Evolutionary conservation across 1,284 basidiomycete genomes (phyloP).

Genomic region (Erythrobasidium hasegawianum): DNA sequence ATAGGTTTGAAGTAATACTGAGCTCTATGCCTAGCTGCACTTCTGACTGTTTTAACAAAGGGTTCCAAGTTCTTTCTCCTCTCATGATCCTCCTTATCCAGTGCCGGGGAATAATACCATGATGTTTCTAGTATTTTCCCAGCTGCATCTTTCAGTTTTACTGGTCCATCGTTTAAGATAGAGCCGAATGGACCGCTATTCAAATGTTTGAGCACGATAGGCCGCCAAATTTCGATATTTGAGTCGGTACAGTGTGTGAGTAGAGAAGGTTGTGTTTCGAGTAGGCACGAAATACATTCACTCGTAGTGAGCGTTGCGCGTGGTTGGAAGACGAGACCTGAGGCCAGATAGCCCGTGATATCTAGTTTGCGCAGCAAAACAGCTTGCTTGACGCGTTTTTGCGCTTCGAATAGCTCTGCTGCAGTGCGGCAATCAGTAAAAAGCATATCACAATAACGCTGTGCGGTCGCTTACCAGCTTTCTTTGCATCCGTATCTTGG

Average conservation of each 20-base stretch:
- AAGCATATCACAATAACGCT: too few relatives aligned
- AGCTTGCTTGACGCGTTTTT: slow-evolving; percentile 11
- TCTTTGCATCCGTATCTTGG: background rate
- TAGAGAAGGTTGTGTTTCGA: slow-evolving; percentile 26
- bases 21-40: slow-evolving; percentile 15
- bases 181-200: slow-evolving; percentile 34
- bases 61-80: slow-evolving; percentile 21
- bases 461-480: slow-evolving; percentile 1
- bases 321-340: slow-evolving; percentile 29
- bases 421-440: background rate
- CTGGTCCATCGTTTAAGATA: slow-evolving; percentile 20
- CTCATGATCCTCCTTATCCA: slow-evolving; percentile 19
- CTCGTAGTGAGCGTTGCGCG: slow-evolving; percentile 31
- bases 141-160: slow-evolving; percentile 30
- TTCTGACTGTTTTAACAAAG: slow-evolving; percentile 35
- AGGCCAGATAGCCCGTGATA: slow-evolving; percentile 23
- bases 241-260: slow-evolving; percentile 4
- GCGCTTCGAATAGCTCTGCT: slow-evolving; percentile 4
- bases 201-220: slow-evolving; percentile 14
- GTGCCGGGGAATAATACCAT: slow-evolving; percentile 27
- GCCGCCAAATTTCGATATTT: slow-evolving; percentile 18
- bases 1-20: slow-evolving; percentile 33
- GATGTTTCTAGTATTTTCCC: slow-evolving; percentile 30
- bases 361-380: slow-evolving; percentile 11
- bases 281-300: slow-evolving; percentile 15